A percentile compares a stretch with the other conserved stretches of the same genome.
Conservation (phyloP, 129 eudicot genomes). For the Centaurea solstitialis region DNA sequence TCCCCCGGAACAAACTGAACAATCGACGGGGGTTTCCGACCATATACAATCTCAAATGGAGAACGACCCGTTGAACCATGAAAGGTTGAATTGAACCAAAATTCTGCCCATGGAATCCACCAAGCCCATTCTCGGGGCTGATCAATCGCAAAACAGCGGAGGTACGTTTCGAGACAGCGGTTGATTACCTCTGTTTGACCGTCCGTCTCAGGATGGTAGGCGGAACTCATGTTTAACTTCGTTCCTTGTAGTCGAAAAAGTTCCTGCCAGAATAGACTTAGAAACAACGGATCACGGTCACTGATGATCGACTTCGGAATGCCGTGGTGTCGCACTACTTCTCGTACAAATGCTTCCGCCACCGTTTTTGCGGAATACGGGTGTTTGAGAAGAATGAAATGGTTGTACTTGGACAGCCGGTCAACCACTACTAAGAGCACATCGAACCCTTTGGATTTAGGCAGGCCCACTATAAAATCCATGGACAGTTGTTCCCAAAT, state of each 20-base stretch:
- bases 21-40: too few species aligned
- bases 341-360: background rate
- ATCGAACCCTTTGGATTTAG: background rate
- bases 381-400: background rate
- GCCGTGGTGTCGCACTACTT: background rate
- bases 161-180: background rate
- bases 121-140: background rate
- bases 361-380: background rate
- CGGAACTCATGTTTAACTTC: background rate
- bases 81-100: too few species aligned
- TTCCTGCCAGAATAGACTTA: background rate
- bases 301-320: background rate
- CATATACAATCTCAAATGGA: too few species aligned
- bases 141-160: background rate
- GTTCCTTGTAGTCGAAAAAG: background rate
- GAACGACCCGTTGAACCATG: too few species aligned
- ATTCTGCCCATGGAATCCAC: background rate
- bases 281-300: background rate
- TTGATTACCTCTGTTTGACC: background rate
- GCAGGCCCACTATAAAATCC: background rate
- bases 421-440: background rate
- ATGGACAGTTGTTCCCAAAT: background rate
- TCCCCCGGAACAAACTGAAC: too few species aligned
- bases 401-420: background rate
- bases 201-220: background rate